Percentiles rank a stretch among this genome's conserved stretches.
Evolutionary conservation across 106 monocot species (phyloP).

Genomic region (Ottelia alismoides): DNA sequence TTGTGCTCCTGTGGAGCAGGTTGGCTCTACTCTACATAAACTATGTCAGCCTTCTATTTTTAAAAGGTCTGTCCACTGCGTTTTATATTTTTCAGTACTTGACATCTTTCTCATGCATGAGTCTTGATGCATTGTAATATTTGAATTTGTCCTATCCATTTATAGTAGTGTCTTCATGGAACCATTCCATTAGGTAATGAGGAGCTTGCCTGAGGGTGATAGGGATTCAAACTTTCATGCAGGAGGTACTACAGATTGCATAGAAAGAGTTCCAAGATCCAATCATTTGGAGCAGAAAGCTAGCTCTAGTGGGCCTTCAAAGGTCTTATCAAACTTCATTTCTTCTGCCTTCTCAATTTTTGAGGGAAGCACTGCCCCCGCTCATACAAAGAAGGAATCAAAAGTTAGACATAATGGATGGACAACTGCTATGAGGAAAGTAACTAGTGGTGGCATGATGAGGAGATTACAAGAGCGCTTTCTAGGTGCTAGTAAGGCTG

Average conservation of each 20-base stretch:
- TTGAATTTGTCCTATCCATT: no score
- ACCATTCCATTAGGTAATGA: slow-evolving; percentile 48
- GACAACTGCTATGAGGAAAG: slow-evolving; percentile 47
- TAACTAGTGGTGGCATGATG: slow-evolving; percentile 42
- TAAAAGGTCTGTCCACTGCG: no score
- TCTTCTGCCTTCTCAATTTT: slow-evolving; percentile 46
- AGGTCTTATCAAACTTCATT: slow-evolving; percentile 37
- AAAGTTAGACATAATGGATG: slow-evolving; percentile 48
- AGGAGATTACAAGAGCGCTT: slow-evolving; percentile 70
- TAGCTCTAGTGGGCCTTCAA: slow-evolving; percentile 20
- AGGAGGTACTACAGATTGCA: slow-evolving; percentile 25
- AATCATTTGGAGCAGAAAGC: slow-evolving; percentile 19
- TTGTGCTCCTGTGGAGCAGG: no score
- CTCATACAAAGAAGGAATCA: slow-evolving; percentile 19
- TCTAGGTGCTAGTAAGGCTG: slow-evolving; percentile 37
- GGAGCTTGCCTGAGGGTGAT: slow-evolving; percentile 58
- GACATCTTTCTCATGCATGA: no score
- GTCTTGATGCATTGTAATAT: no score
- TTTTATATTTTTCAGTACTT: no score
- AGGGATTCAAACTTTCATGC: slow-evolving; percentile 36
- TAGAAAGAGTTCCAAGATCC: slow-evolving; percentile 11
- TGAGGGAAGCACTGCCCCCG: slow-evolving; percentile 21
- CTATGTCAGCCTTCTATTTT: no score
- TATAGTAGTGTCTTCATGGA: no score
- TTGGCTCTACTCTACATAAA: no score